Percentiles rank a stretch among this genome's conserved stretches.
These are phyloP conservation scores for Nowakowskiella sp. DNA, from an alignment of 192 early-diverging fungal species.

Conservation along the genomic window DNA sequence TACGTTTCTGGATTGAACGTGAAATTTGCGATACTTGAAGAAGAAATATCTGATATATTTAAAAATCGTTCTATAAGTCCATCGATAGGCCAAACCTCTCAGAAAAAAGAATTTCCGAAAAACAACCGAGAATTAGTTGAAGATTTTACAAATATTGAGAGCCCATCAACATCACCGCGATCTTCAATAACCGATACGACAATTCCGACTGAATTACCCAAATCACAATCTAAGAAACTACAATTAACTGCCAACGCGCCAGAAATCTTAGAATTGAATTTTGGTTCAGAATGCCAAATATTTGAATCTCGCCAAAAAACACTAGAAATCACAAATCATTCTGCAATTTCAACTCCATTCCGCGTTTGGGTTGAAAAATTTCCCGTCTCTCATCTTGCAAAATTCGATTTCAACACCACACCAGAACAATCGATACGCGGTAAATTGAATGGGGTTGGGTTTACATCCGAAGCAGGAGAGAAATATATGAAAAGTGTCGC, in stretches of 20 bases:
- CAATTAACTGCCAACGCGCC: no score
- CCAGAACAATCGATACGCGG: no score
- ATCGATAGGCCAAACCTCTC: no score
- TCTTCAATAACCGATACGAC: no score
- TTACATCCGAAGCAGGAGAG: conserved; percentile 37
- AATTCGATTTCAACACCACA: neutral
- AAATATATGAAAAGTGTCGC: conserved; percentile 33
- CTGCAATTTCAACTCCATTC: conserved; percentile 30
- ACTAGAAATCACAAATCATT: conserved; percentile 31
- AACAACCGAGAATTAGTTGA: no score
- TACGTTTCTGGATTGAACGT: conserved; percentile 24
- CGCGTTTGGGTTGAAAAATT: conserved; percentile 33
- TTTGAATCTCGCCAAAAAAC: conserved; percentile 28
- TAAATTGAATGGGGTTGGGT: conserved; percentile 43
- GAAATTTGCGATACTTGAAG: conserved; percentile 7
- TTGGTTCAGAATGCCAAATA: conserved; percentile 38
- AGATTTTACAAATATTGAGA: no score
- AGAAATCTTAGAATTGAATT: no score
- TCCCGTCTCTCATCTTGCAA: conserved; percentile 20
- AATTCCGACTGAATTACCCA: no score
- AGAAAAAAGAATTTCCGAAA: no score
- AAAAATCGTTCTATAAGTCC: neutral
- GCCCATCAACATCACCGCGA: no score
- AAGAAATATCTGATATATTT: neutral
- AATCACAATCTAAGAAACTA: no score